Conservation (phyloP, 2,329 filamentous ascomycete species). For the Zymoseptoria brevis region DNA sequence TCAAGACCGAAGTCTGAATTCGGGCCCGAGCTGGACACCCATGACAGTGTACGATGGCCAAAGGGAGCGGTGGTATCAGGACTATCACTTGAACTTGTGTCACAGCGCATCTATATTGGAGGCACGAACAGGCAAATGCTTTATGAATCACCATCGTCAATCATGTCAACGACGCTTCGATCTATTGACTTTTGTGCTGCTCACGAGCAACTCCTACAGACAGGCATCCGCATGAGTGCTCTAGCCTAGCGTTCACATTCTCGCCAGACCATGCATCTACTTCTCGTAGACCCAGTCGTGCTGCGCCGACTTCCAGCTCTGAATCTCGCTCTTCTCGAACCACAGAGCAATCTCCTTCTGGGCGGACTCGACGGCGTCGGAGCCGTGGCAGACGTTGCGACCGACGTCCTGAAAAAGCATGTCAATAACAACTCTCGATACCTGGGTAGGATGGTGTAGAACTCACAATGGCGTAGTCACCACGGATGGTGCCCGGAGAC, state of each 20-base stretch:
- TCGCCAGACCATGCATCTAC: slow-evolving; percentile 27
- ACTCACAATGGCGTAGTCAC: slow-evolving; percentile 69
- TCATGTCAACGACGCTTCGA: background rate
- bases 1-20: background rate
- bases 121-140: background rate
- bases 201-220: background rate
- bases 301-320: slow-evolving; percentile 75
- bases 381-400: slow-evolving; percentile 99
- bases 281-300: slow-evolving; percentile 98
- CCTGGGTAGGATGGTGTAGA: background rate
- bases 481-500: slow-evolving; percentile 94
- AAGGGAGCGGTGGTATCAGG: background rate
- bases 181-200: background rate
- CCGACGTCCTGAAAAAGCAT: slow-evolving; percentile 56
- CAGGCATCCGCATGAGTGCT: background rate
- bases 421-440: background rate
- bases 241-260: background rate
- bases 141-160: background rate
- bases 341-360: slow-evolving; percentile 99
- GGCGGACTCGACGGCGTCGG: slow-evolving; percentile 96
- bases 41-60: background rate
- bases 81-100: background rate
- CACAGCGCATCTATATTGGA: background rate
- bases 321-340: slow-evolving; percentile 85
- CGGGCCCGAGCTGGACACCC: background rate